Evolutionary conservation across 2,329 filamentous ascomycete genomes (phyloP), one percentile per base, ranked within the genome.

Genomic region (Aspergillus brunneoviolaceus): DNA sequence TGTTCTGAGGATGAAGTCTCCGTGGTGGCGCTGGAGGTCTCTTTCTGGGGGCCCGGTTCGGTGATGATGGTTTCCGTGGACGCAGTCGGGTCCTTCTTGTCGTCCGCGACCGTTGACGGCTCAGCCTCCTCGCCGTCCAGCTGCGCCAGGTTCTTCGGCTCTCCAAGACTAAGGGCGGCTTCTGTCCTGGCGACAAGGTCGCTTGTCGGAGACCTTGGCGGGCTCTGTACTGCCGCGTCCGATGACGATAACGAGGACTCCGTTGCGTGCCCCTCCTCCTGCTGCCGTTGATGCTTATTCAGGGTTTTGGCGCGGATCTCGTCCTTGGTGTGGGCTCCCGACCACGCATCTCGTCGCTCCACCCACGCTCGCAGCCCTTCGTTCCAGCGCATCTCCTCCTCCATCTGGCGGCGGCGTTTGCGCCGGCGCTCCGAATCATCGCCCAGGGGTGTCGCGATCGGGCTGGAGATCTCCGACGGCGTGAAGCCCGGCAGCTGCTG

Each of bases 281-380:
- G 49, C 35, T 29, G 60, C 29, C 25, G 54, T 54, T 59, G 59
- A 27, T 47, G 39, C 16, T 19, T 51, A 14, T 50, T 68, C 56
- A 55, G 51, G 31, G 67, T 63, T 45, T 63, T 64, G 14, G 61
- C 58, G n/a, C 63, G 62, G 53, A 72, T 67, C 51, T 73, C 65
- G 21, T 69, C 63, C 56, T 67, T 68, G 25, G 70, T 71, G 59
- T 65, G 66, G 33, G 92, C 93, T 33, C 90, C 89, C 1, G 92
- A 94, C 94, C 94, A 98, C 6, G 87, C 87, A 76, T 96, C 87
- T 52, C 93, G 84, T 60, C 91, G 82, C 31, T 88, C 85, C 60
- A 88, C 85, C 76, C 91, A 98, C 72, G 89, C 89, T n/a, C 87
- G 84, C 59, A 97, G 74, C 0, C 94, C 94, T 42, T 88, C 81